A percentile compares a stretch with the other conserved stretches of the same genome.
phyloP scores from a whole-genome alignment of 345 rosid genomes.

The Gynandropsis gynandra region DNA sequence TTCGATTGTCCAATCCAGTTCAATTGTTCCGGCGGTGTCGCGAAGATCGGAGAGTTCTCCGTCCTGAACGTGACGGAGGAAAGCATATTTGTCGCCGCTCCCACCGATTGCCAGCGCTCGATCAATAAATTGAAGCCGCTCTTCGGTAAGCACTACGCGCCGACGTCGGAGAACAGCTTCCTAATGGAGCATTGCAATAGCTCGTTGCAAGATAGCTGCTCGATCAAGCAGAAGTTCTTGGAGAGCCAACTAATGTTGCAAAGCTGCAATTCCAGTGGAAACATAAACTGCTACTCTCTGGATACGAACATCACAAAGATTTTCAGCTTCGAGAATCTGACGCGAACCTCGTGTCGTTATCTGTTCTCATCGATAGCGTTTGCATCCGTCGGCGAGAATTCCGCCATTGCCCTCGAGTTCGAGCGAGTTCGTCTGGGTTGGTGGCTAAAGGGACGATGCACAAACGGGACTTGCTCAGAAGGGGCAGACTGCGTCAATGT shows the following conservation, averaged over 20 bases:
- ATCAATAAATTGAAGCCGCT: constrained; percentile 18
- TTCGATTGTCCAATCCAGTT: constrained; percentile 38
- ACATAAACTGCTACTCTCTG: constrained; percentile 40
- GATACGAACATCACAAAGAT: neutral
- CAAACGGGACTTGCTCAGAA: constrained; percentile 20
- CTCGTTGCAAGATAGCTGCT: constrained; percentile 24
- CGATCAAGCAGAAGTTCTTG: constrained; percentile 30
- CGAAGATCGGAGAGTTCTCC: constrained; percentile 37
- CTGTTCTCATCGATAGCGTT: constrained; percentile 53
- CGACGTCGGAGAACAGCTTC: constrained; percentile 42
- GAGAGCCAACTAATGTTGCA: neutral
- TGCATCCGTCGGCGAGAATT: constrained; percentile 16
- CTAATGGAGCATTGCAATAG: constrained; percentile 45
- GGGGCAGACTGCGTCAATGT: constrained; percentile 26
- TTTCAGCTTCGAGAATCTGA: constrained; percentile 26
- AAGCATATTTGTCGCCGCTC: constrained; percentile 33
- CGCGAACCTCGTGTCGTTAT: constrained; percentile 24
- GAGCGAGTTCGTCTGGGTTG: constrained; percentile 50
- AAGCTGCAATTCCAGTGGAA: constrained; percentile 27
- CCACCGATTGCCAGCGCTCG: constrained; percentile 22
- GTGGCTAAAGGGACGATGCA: constrained; percentile 53
- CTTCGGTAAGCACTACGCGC: constrained; percentile 36
- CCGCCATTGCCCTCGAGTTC: constrained; percentile 38
- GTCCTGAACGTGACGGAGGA: constrained; percentile 50
- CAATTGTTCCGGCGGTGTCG: constrained; percentile 23